phyloP scores from a whole-genome alignment of 257 asterid genomes.

The Solanum raphanifolium region DNA sequence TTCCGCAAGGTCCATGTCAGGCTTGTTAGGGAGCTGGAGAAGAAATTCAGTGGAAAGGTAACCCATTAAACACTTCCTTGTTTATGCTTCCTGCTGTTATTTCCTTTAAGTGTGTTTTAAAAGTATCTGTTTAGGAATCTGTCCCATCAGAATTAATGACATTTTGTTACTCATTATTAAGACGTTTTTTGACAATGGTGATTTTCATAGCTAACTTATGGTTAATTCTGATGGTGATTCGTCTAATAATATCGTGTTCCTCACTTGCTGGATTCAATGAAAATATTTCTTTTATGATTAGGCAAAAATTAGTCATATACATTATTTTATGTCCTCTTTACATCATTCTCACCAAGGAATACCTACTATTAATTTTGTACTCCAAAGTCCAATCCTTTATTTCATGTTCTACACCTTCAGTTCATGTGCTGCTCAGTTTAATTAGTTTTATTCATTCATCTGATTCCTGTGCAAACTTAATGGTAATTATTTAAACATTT shows the following conservation, averaged over 20 bases:
- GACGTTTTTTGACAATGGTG: background rate
- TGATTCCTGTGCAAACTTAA: background rate
- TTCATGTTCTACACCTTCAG: background rate
- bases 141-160: background rate
- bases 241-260: background rate
- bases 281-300: background rate
- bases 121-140: background rate
- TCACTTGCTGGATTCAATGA: constrained; percentile 2
- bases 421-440: background rate
- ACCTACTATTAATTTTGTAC: background rate
- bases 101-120: background rate
- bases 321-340: background rate
- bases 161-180: background rate
- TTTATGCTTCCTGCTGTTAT: background rate
- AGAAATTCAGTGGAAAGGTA: constrained; percentile 97
- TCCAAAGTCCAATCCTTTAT: background rate
- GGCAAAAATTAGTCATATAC: background rate
- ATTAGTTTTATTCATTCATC: background rate
- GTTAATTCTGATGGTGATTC: background rate
- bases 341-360: background rate
- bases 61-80: background rate
- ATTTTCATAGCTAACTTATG: background rate
- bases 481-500: background rate
- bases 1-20: constrained; percentile 85
- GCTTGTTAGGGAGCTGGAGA: constrained; percentile 86